Evolutionary conservation across 1,284 basidiomycete species (phyloP).

Genomic region (Sanghuangporus weigelae): DNA sequence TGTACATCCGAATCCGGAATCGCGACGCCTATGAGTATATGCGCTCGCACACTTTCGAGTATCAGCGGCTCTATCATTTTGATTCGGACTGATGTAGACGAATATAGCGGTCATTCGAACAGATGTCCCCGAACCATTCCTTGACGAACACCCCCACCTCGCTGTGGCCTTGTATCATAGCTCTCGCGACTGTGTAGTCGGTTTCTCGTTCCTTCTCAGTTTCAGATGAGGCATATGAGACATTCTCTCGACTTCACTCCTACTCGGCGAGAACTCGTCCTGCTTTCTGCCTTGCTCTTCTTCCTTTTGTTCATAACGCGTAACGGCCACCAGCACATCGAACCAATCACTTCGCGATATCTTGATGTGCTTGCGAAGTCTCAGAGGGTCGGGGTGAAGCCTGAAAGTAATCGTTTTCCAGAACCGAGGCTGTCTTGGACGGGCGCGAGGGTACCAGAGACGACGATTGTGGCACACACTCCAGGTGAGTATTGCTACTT

Average conservation of each 20-base stretch:
- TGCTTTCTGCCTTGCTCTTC: conserved; percentile 1
- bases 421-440: conserved; percentile 6
- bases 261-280: conserved; percentile 7
- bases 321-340: neutral
- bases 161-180: neutral
- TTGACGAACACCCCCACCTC: neutral
- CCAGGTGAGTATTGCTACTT: conserved; percentile 6
- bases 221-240: neutral
- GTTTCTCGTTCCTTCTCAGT: too few species aligned
- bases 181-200: too few species aligned
- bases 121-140: too few species aligned
- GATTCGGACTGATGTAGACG: too few species aligned
- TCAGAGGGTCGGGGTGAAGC: too few species aligned
- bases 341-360: too few species aligned
- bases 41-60: too few species aligned
- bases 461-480: conserved; percentile 10
- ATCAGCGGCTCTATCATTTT: too few species aligned
- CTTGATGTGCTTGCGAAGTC: too few species aligned
- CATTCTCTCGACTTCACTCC: neutral
- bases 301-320: conserved; percentile 1
- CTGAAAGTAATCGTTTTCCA: neutral
- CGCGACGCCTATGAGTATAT: too few species aligned
- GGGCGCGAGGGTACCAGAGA: conserved; percentile 4
- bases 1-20: too few species aligned
- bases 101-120: too few species aligned